phyloP scores from a whole-genome alignment of 2,329 filamentous ascomycete genomes.

The Clarireedia monteithiana region DNA sequence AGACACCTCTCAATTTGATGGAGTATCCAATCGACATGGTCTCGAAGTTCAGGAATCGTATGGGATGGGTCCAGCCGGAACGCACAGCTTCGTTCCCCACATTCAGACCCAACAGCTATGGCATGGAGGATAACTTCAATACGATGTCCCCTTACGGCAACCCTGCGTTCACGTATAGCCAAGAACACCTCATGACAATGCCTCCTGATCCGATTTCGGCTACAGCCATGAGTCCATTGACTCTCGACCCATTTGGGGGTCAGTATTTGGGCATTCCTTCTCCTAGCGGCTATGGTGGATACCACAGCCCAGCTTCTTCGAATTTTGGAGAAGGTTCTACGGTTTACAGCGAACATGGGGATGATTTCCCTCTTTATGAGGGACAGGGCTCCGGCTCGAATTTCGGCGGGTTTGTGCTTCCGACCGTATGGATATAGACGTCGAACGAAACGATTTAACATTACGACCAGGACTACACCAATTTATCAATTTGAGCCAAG shows the following conservation, averaged over 20 bases:
- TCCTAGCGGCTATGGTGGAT: constrained; percentile 45
- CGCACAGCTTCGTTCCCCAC: constrained; percentile 54
- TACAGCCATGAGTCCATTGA: constrained; percentile 45
- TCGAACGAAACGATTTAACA: constrained; percentile 29
- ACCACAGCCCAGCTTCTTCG: constrained; percentile 53
- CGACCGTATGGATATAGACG: constrained; percentile 30
- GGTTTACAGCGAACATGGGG: constrained; percentile 55
- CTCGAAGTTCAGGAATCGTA: constrained; percentile 58
- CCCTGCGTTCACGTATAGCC: constrained; percentile 55
- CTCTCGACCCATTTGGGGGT: constrained; percentile 42
- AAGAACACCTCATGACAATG: constrained; percentile 52
- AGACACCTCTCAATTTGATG: constrained; percentile 60
- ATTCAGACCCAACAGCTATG: constrained; percentile 50
- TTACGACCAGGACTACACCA: constrained; percentile 27
- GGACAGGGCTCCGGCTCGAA: constrained; percentile 25
- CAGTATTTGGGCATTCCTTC: constrained; percentile 59
- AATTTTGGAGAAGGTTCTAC: constrained; percentile 55
- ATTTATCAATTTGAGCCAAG: constrained; percentile 23
- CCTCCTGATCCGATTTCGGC: constrained; percentile 39
- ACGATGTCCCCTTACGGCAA: constrained; percentile 47
- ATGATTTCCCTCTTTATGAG: constrained; percentile 34
- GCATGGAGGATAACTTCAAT: constrained; percentile 38
- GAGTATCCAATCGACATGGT: constrained; percentile 65
- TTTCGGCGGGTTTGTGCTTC: constrained; percentile 32
- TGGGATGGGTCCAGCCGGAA: constrained; percentile 57